Evolutionary conservation across 139 green algal species (phyloP).

Genomic region (Auxenochlorella pyrenoidosa): DNA sequence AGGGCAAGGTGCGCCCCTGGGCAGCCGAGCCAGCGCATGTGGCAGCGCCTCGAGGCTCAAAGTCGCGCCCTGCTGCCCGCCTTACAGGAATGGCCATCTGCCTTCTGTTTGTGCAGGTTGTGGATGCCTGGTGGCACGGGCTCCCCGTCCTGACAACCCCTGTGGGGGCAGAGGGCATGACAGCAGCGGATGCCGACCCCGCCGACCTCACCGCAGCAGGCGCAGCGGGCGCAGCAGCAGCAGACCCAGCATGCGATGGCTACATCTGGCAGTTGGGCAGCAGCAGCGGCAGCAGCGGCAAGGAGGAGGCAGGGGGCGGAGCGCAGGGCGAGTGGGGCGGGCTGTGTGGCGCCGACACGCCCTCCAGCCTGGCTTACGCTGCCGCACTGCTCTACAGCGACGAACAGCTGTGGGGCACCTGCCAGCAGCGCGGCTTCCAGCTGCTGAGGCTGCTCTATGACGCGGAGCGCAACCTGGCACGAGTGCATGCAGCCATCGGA

Average conservation of each 20-base stretch:
- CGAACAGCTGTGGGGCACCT: conserved; percentile 39
- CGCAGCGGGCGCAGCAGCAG: background rate
- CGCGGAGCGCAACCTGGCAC: conserved; percentile 70
- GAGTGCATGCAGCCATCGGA: conserved; percentile 80
- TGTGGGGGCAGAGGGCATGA: conserved; percentile 65
- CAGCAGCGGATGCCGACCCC: background rate
- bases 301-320: background rate
- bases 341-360: background rate
- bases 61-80: background rate
- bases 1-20: conserved; percentile 62
- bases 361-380: conserved; percentile 26
- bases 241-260: background rate
- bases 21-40: background rate
- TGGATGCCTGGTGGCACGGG: conserved; percentile 70
- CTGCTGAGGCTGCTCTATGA: conserved; percentile 56
- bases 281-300: background rate
- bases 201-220: background rate
- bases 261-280: conserved; percentile 4
- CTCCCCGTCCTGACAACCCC: conserved; percentile 67
- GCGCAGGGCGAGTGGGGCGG: conserved; percentile 44
- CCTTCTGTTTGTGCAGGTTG: conserved; percentile 30
- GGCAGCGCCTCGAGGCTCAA: background rate
- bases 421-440: conserved; percentile 31
- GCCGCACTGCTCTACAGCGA: conserved; percentile 57
- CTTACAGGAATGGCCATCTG: background rate